Evolutionary conservation across 768 basidiomycete genomes (phyloP).

Genomic region (Macrolepiota fuliginosa): DNA sequence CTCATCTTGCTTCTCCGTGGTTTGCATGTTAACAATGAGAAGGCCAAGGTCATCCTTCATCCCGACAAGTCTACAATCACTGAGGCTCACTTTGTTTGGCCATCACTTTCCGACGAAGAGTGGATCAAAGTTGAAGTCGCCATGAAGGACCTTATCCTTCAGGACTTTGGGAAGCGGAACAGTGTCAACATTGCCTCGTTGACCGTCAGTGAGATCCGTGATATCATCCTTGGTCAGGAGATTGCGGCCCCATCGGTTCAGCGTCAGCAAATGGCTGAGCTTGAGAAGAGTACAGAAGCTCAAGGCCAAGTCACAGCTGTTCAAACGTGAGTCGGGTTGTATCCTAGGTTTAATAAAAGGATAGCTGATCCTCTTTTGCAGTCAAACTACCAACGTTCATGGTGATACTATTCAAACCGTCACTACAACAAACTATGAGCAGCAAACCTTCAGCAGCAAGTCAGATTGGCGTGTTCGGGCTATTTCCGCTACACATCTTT

Average conservation of each 20-base stretch:
- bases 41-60: conserved; percentile 97
- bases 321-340: conserved; percentile 62
- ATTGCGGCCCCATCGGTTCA: conserved; percentile 95
- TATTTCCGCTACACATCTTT: conserved; percentile 94
- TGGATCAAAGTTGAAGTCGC: conserved; percentile 99
- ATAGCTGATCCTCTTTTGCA: conserved; percentile 22
- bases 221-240: conserved; percentile 98
- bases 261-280: conserved; percentile 98
- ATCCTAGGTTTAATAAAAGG: background rate
- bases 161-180: conserved; percentile 99
- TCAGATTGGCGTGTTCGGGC: conserved; percentile 99
- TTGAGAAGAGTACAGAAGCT: conserved; percentile 95
- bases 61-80: conserved; percentile 97
- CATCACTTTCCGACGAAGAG: conserved; percentile 87
- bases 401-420: conserved; percentile 95
- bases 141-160: conserved; percentile 92
- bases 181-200: conserved; percentile 98
- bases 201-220: conserved; percentile 94
- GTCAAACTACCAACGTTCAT: conserved; percentile 96
- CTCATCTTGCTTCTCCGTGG: conserved; percentile 96
- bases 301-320: conserved; percentile 94
- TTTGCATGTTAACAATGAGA: conserved; percentile 98
- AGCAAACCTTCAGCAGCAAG: conserved; percentile 98
- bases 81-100: conserved; percentile 98
- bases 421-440: conserved; percentile 97